Evolutionary conservation across 2,329 filamentous ascomycete genomes (phyloP).

Genomic region (Juglanconis sp.): DNA sequence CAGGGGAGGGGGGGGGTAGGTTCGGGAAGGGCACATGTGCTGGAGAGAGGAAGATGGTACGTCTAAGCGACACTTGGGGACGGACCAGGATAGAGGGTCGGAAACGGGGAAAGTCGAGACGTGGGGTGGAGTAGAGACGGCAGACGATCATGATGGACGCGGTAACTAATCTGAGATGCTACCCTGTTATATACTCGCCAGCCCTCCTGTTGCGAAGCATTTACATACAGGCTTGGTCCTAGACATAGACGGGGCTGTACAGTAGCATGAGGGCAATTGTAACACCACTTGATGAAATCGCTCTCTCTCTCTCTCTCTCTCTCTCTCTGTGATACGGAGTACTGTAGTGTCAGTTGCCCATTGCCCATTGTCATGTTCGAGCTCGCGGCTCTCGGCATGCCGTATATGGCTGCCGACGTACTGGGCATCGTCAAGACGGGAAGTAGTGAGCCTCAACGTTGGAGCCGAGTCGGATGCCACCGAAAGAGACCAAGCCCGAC

Average conservation of each 20-base stretch:
- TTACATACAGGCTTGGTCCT: neutral
- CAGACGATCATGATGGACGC: neutral
- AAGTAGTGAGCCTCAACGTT: neutral
- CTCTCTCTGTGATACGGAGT: neutral
- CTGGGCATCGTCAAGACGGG: neutral
- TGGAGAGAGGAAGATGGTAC: too few species aligned
- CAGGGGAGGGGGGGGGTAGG: neutral
- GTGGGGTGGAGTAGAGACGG: neutral
- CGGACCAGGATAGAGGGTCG: too few species aligned
- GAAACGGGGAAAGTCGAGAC: neutral
- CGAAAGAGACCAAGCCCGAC: neutral
- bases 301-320: neutral
- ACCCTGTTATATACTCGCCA: slow-evolving; percentile 8
- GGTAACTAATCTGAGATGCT: neutral
- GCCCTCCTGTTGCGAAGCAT: neutral
- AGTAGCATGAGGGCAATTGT: slow-evolving; percentile 6
- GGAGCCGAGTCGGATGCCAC: neutral
- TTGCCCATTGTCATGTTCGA: neutral
- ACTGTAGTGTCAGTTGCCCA: too few species aligned
- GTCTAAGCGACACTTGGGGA: neutral
- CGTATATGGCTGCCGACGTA: neutral
- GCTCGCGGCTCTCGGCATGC: neutral
- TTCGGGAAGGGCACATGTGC: too few species aligned
- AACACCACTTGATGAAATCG: slow-evolving; percentile 5
- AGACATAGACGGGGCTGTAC: neutral